phyloP scores from a whole-genome alignment of 2,329 filamentous ascomycete species.

The Dactylellina leptospora region DNA sequence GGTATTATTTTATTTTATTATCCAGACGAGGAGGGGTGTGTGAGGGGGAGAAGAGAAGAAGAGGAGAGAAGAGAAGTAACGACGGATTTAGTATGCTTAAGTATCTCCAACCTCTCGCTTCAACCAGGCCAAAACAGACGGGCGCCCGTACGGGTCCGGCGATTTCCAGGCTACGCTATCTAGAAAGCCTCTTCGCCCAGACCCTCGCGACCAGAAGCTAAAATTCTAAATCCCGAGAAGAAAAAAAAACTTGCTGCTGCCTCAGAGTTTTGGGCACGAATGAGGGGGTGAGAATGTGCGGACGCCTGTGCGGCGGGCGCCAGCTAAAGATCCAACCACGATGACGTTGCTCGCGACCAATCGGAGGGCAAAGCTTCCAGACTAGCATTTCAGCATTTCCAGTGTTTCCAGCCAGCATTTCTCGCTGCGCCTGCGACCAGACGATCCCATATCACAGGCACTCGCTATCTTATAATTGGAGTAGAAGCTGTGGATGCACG shows the following conservation, averaged over 20 bases:
- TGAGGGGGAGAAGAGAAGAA: neutral
- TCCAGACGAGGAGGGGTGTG: neutral
- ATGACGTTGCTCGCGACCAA: slow-evolving; percentile 40
- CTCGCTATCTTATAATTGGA: too few species aligned
- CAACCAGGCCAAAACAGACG: slow-evolving; percentile 30
- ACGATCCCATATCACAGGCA: neutral
- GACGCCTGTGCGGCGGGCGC: slow-evolving; percentile 20
- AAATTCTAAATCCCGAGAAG: slow-evolving; percentile 3
- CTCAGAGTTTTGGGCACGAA: neutral
- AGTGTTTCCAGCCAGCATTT: too few species aligned
- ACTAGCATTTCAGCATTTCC: neutral
- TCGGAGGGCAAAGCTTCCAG: neutral
- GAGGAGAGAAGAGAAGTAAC: too few species aligned
- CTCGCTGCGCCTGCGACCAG: too few species aligned
- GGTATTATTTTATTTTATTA: neutral
- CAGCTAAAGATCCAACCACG: slow-evolving; percentile 15
- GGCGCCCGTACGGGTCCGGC: slow-evolving; percentile 27
- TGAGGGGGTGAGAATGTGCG: neutral
- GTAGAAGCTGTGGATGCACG: neutral
- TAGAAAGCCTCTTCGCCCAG: neutral
- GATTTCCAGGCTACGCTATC: slow-evolving; percentile 15
- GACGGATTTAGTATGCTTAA: slow-evolving; percentile 37
- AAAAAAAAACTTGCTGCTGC: slow-evolving; percentile 19
- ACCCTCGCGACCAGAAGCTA: neutral
- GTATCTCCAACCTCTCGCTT: slow-evolving; percentile 50